Evolutionary conservation across 2,329 filamentous ascomycete species (phyloP).

Genomic region (Aspergillus sp.): DNA sequence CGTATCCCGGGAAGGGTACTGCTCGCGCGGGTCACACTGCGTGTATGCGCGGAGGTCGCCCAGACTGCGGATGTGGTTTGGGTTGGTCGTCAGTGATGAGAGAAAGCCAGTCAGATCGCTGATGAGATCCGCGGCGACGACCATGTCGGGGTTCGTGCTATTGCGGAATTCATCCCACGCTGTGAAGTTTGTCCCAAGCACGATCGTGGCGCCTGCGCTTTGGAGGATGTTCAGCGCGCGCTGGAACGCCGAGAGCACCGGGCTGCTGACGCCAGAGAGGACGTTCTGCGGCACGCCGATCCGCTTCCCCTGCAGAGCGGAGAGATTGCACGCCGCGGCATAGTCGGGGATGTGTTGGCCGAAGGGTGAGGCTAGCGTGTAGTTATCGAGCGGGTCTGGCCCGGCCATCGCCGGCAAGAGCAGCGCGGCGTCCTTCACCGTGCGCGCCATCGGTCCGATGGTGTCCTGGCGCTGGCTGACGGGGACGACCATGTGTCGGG

Average conservation of each 20-base stretch:
- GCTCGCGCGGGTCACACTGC: conserved; percentile 50
- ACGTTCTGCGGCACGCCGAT: conserved; percentile 64
- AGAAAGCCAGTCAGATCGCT: conserved; percentile 57
- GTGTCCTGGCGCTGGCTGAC: conserved; percentile 59
- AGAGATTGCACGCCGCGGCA: conserved; percentile 54
- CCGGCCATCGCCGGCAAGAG: conserved; percentile 59
- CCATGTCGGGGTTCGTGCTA: conserved; percentile 33
- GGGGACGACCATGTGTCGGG: conserved; percentile 59
- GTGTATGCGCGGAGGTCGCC: conserved; percentile 56
- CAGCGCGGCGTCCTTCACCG: conserved; percentile 58
- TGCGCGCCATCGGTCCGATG: conserved; percentile 57
- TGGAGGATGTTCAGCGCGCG: conserved; percentile 52
- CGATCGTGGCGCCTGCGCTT: conserved; percentile 57
- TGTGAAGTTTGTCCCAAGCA: conserved; percentile 60
- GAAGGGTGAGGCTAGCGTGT: conserved; percentile 58
- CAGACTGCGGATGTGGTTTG: conserved; percentile 53
- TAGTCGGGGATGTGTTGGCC: conserved; percentile 56
- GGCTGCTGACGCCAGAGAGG: conserved; percentile 42
- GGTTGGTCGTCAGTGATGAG: conserved; percentile 55
- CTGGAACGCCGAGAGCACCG: conserved; percentile 56
- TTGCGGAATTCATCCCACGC: conserved; percentile 46
- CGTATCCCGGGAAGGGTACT: conserved; percentile 62
- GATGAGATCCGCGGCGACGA: conserved; percentile 60
- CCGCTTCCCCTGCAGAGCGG: conserved; percentile 54
- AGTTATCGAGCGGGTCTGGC: conserved; percentile 53